Percentiles rank a stretch among this genome's conserved stretches.
Conservation (phyloP, 352 stramenopile genomes). For the Phytophthora fragariae region DNA sequence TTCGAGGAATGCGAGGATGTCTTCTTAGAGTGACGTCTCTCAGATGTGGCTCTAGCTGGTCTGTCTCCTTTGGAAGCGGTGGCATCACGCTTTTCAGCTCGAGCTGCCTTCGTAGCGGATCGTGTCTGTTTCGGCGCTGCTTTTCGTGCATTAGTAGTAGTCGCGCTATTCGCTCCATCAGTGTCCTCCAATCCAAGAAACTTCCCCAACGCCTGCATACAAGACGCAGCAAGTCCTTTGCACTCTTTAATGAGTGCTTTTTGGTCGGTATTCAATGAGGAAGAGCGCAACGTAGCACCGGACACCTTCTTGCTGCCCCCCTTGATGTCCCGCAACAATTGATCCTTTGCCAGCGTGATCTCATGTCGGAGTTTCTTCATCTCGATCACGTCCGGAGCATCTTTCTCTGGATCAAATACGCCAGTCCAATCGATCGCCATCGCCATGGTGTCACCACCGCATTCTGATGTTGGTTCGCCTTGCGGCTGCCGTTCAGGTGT, state of each 20-base stretch:
- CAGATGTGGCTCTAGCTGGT: slow-evolving; percentile 16
- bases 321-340: slow-evolving; percentile 48
- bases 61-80: slow-evolving; percentile 18
- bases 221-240: slow-evolving; percentile 66
- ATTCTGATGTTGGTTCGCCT: slow-evolving; percentile 23
- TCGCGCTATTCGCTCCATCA: not conserved
- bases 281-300: slow-evolving; percentile 3
- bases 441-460: slow-evolving; percentile 1
- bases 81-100: slow-evolving; percentile 20
- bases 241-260: slow-evolving; percentile 69
- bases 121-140: slow-evolving; percentile 15
- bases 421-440: slow-evolving; percentile 41
- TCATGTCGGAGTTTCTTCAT: slow-evolving; percentile 83
- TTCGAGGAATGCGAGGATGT: slow-evolving; percentile 17
- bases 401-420: slow-evolving; percentile 47
- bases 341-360: slow-evolving; percentile 60
- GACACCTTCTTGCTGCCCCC: slow-evolving; percentile 14
- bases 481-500: slow-evolving; percentile 12
- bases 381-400: slow-evolving; percentile 62
- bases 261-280: slow-evolving; percentile 39
- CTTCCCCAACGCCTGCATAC: slow-evolving; percentile 66
- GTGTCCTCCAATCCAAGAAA: slow-evolving; percentile 54
- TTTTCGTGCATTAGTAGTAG: slow-evolving; percentile 5
- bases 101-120: slow-evolving; percentile 20
- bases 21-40: slow-evolving; percentile 27